A percentile compares a stretch with the other conserved stretches of the same genome.
These are phyloP conservation scores for Podochytrium sp. DNA, from an alignment of 192 early-diverging fungal genomes.

Conservation along the genomic window DNA sequence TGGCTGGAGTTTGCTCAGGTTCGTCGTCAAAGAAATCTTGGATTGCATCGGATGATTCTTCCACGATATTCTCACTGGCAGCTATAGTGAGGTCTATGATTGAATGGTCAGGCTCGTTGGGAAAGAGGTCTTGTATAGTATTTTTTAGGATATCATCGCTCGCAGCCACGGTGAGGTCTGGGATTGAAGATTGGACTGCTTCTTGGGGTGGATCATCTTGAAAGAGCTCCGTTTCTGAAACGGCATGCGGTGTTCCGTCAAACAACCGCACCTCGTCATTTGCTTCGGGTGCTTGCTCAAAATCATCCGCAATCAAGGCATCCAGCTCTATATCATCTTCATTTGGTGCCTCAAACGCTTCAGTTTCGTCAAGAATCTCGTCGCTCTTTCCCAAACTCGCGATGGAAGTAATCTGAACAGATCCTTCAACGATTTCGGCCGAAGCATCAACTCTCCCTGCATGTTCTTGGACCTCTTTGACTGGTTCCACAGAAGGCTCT, in stretches of 20 bases:
- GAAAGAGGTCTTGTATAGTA: no score
- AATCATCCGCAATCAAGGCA: background rate
- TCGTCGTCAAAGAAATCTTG: no score
- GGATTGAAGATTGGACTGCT: background rate
- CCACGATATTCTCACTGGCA: no score
- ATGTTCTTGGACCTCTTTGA: background rate
- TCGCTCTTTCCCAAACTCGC: background rate
- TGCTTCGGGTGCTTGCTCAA: background rate
- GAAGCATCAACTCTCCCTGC: background rate
- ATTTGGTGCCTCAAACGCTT: background rate
- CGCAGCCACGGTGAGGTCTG: no score
- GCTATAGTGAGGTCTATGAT: no score
- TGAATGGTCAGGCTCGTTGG: no score
- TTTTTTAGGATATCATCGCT: no score
- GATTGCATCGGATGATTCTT: no score
- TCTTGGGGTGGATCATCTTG: background rate
- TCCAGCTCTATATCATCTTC: background rate
- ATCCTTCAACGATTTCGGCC: background rate
- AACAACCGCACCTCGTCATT: background rate
- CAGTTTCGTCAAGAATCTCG: background rate
- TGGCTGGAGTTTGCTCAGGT: no score
- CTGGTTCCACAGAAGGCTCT: background rate
- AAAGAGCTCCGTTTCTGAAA: background rate
- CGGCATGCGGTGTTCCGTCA: background rate
- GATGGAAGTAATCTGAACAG: background rate